Percentiles rank a stretch among this genome's conserved stretches.
These are phyloP conservation scores for Colletotrichum sp. DNA, from an alignment of 2,329 filamentous ascomycete genomes.

Conservation along the genomic window DNA sequence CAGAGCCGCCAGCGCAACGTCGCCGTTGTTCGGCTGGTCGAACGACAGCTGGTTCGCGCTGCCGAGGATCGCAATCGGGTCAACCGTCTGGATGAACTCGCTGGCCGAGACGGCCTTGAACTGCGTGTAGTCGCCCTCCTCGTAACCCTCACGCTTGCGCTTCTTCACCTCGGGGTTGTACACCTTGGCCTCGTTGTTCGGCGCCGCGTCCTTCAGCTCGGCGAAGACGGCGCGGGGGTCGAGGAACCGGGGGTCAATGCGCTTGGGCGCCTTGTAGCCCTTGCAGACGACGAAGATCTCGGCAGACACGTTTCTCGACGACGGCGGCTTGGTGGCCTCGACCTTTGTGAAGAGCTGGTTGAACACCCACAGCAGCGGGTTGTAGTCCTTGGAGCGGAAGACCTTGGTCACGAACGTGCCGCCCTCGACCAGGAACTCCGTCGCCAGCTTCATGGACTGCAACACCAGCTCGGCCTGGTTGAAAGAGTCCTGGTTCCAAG, in stretches of 20 bases:
- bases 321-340: slow-evolving; percentile 96
- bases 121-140: slow-evolving; percentile 92
- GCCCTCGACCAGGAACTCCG: slow-evolving; percentile 87
- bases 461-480: slow-evolving; percentile 93
- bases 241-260: slow-evolving; percentile 89
- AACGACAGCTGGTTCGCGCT: slow-evolving; percentile 86
- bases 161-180: slow-evolving; percentile 98
- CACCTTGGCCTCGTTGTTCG: slow-evolving; percentile 97
- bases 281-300: slow-evolving; percentile 98
- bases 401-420: slow-evolving; percentile 98
- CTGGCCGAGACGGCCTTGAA: slow-evolving; percentile 89
- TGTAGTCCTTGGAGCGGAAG: slow-evolving; percentile 97
- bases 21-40: slow-evolving; percentile 77
- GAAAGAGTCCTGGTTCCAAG: slow-evolving; percentile 98
- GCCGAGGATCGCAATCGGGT: slow-evolving; percentile 92
- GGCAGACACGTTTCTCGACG: slow-evolving; percentile 92
- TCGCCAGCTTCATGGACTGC: slow-evolving; percentile 90
- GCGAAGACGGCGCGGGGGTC: slow-evolving; percentile 91
- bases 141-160: slow-evolving; percentile 95
- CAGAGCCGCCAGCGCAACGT: slow-evolving; percentile 86
- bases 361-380: slow-evolving; percentile 94
- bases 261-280: slow-evolving; percentile 94
- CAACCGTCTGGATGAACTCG: slow-evolving; percentile 91
- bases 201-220: slow-evolving; percentile 82
- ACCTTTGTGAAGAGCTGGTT: slow-evolving; percentile 96